Conservation (phyloP, 2,329 filamentous ascomycete genomes). For the Pseudogymnoascus verrucosus region DNA sequence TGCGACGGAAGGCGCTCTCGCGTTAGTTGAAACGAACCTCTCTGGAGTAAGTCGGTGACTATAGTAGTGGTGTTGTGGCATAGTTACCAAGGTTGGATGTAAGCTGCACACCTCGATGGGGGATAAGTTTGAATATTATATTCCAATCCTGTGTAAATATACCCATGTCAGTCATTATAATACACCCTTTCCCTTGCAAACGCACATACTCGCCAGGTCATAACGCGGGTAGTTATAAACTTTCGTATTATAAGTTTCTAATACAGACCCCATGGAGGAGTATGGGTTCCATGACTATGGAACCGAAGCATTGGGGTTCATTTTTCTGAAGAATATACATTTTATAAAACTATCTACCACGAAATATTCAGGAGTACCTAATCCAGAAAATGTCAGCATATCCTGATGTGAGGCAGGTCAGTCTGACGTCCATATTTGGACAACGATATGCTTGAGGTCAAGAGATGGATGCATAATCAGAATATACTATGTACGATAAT, state of each 20-base stretch:
- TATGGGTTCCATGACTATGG: neutral
- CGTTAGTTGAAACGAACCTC: neutral
- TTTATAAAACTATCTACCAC: neutral
- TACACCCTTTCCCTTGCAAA: neutral
- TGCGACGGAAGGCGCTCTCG: neutral
- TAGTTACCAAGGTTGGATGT: neutral
- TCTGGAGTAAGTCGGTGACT: neutral
- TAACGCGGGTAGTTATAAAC: neutral
- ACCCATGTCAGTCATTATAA: neutral
- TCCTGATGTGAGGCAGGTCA: neutral
- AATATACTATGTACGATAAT: slow-evolving; percentile 9
- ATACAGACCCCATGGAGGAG: neutral
- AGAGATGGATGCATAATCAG: slow-evolving; percentile 4
- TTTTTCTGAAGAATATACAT: neutral
- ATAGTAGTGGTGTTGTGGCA: neutral
- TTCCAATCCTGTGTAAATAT: neutral
- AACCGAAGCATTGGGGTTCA: neutral
- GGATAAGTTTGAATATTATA: neutral
- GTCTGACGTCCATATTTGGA: neutral
- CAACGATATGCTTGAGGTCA: neutral
- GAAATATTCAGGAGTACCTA: neutral
- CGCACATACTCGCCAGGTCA: neutral
- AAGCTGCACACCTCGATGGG: neutral
- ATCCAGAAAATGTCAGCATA: neutral
- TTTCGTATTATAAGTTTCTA: neutral